Base-by-base conservation (phyloP, 164 flowering plant species). In the Aristolochia fimbriata region DNA sequence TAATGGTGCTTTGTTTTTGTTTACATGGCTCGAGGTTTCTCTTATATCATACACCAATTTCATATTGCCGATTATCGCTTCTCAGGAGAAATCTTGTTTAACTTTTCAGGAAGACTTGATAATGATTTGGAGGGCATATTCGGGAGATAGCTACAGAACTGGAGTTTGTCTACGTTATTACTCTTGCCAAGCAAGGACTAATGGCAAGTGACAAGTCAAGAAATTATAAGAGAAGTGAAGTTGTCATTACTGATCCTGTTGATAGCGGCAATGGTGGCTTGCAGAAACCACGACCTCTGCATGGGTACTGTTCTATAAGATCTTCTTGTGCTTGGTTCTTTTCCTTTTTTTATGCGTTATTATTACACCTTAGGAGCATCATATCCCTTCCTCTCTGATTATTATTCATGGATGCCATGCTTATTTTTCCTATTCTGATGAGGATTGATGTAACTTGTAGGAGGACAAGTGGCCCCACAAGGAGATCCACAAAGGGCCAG, bases 401-500 rank as follows among this genome's bases (percentile, higher is more conserved):
- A 21, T 21, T 3, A 49, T 17, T 17, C 9, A 16, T n/a, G 20
- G 52, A 17, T 49, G 52, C 3, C 22, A 49, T 16, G 19, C 22
- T 4, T n/a, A 49, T 49, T 49, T 49, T 15, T 10, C 17, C 22
- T n/a, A n/a, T n/a, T n/a, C n/a, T n/a, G n/a, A n/a, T n/a, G n/a
- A n/a, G n/a, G n/a, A n/a, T n/a, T 30, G 23, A 43, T 62, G 46
- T 41, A 20, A 64, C 43, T 50, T 80, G n/a, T 64, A 90, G 98
- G 89, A 85, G 97, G 79, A 88, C 93, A 24, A 78, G 80, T 77
- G 99, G 99, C 62, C 99, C 99, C 30, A 83, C 99, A 49, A 83
- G 99, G 70, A 90, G 96, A 49, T 93, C 99, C 47, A 83, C 99
- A 27, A 90, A 87, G 77, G 99, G 99, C 5, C 96, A 90, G 62